Percentiles rank a stretch among this genome's conserved stretches.
Evolutionary conservation across 345 rosid genomes (phyloP).

Genomic region (Populus euphratica): DNA sequence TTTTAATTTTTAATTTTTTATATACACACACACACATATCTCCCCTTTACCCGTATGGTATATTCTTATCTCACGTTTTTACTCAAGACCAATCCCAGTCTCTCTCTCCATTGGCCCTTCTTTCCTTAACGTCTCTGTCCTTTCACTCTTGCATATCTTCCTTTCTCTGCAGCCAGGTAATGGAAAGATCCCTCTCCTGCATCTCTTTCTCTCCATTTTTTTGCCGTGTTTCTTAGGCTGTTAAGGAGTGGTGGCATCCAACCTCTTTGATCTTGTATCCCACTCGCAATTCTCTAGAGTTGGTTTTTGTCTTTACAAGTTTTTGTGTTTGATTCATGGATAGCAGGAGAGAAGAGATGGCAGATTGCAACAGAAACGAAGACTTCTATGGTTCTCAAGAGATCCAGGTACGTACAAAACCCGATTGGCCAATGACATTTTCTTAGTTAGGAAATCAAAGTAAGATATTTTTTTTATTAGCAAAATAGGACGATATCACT

Average conservation of each 20-base stretch:
- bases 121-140: neutral
- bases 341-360: slow-evolving; percentile 33
- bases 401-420: slow-evolving; percentile 10
- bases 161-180: slow-evolving; percentile 41
- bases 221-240: neutral
- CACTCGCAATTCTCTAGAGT: too few species aligned
- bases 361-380: slow-evolving; percentile 44
- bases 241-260: neutral
- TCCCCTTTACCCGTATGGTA: neutral
- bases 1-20: neutral
- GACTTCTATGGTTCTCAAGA: slow-evolving; percentile 36
- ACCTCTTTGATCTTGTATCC: neutral
- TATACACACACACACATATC: neutral
- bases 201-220: neutral
- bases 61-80: slow-evolving; percentile 36
- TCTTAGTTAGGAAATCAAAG: neutral
- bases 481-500: too few species aligned
- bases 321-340: neutral
- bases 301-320: too few species aligned
- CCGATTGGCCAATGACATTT: neutral
- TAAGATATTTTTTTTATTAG: too few species aligned
- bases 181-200: slow-evolving; percentile 10
- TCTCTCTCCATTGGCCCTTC: neutral
- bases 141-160: slow-evolving; percentile 16
- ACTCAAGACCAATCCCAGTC: slow-evolving; percentile 22